A percentile compares a stretch with the other conserved stretches of the same genome.
Evolutionary conservation across 2,329 filamentous ascomycete genomes (phyloP).

Genomic region (Lecanicillium sp.): DNA sequence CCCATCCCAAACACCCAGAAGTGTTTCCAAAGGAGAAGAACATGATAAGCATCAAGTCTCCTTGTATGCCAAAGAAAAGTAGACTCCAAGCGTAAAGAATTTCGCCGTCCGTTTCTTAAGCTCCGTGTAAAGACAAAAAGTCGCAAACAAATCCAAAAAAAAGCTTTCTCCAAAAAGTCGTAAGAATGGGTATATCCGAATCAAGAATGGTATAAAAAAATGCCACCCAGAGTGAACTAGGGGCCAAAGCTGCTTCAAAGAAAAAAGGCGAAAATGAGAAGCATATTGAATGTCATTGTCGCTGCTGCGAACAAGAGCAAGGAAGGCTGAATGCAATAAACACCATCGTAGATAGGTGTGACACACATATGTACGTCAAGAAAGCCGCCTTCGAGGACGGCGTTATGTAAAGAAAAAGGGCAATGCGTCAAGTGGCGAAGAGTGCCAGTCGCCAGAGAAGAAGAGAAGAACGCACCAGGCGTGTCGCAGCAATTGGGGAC

Average conservation of each 20-base stretch:
- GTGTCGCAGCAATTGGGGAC: too few relatives aligned
- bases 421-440: slow-evolving; percentile 6
- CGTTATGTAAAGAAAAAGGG: slow-evolving; percentile 8
- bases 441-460: too few relatives aligned
- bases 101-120: slow-evolving; percentile 2
- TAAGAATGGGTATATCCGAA: background rate
- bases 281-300: too few relatives aligned
- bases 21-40: too few relatives aligned
- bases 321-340: slow-evolving; percentile 20
- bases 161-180: background rate
- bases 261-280: slow-evolving; percentile 3
- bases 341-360: slow-evolving; percentile 23
- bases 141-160: slow-evolving; percentile 3
- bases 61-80: slow-evolving; percentile 10
- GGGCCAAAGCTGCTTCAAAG: background rate
- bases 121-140: slow-evolving; percentile 3
- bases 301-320: too few relatives aligned
- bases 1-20: too few relatives aligned
- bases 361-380: slow-evolving; percentile 16
- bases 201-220: too few relatives aligned
- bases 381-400: too few relatives aligned
- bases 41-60: too few relatives aligned
- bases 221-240: too few relatives aligned
- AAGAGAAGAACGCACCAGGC: too few relatives aligned
- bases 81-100: slow-evolving; percentile 6